Evolutionary conservation across 2,329 filamentous ascomycete genomes (phyloP).

Genomic region (Pseudogymnoascus sp.): DNA sequence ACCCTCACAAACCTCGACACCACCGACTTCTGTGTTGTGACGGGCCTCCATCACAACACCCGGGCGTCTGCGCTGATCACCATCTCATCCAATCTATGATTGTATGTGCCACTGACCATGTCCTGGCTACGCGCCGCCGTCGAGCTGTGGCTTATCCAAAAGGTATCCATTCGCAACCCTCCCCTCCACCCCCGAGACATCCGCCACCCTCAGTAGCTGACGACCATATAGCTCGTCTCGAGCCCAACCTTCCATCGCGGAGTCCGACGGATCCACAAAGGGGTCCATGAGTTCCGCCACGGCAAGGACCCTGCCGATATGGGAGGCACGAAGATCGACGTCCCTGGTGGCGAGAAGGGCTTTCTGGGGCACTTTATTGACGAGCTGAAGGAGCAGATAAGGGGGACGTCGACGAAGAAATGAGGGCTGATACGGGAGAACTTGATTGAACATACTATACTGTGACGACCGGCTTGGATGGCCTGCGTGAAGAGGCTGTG

Average conservation of each 20-base stretch:
- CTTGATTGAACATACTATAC: slow-evolving; percentile 8
- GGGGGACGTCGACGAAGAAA: slow-evolving; percentile 18
- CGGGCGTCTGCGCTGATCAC: not conserved
- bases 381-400: slow-evolving; percentile 41
- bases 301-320: slow-evolving; percentile 41
- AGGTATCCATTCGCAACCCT: not conserved
- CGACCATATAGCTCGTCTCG: slow-evolving; percentile 37
- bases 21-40: not conserved
- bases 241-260: slow-evolving; percentile 46
- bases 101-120: not conserved
- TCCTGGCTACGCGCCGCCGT: slow-evolving; percentile 1
- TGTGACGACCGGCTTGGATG: not conserved
- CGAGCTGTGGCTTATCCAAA: not conserved
- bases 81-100: not conserved
- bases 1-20: not conserved
- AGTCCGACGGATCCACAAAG: slow-evolving; percentile 40
- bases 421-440: slow-evolving; percentile 11
- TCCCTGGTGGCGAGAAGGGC: slow-evolving; percentile 15
- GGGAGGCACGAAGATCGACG: slow-evolving; percentile 39
- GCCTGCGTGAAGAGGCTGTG: not conserved
- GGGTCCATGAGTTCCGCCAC: slow-evolving; percentile 30
- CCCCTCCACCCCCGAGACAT: not conserved
- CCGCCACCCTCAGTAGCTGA: slow-evolving; percentile 3
- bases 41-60: not conserved
- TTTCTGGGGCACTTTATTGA: slow-evolving; percentile 44